Evolutionary conservation across 2,329 filamentous ascomycete species (phyloP), one percentile per base, ranked within the genome.

Genomic region (Talaromyces sp.): DNA sequence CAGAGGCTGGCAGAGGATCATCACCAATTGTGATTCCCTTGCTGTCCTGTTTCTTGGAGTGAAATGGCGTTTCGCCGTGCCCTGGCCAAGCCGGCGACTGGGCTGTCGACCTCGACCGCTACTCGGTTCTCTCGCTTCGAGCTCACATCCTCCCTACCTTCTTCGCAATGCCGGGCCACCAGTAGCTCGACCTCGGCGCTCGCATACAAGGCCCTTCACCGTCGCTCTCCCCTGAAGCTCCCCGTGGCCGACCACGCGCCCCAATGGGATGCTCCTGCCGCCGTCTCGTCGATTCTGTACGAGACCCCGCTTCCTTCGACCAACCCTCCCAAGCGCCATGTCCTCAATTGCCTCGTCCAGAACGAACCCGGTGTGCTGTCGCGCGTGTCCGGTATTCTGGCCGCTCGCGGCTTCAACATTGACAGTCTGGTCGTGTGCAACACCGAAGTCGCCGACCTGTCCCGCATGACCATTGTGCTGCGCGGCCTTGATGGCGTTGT

Each of bases 301-400:
- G 95, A 99, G 84, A 98, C 93, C 3, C 95, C 95, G 6, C 84
- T 90, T 19, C 91, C 92, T 8, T 93, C 92, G 15, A 84, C 84
- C 70, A 88, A 88, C 27, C 93, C 95, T 9, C 89, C 92, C 52
- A 98, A 96, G 81, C 89, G 93, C 59, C 95, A 99, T 79, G 86
- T 99, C 73, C 88, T 99, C 78, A 99, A 99, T 81, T 99, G 95
- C 76, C 85, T 99, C 64, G 95, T 99, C 64, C 95, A 99, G 79
- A 99, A 99, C 80, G 95, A 99, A 82, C 95, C 95, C 13, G 95
- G 95, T 80, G 95, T 99, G 61, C 83, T 99, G 62, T 98, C 93
- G 58, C 92, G 95, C 63, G 91, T 99, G 10, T 98, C 95, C 0
- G 95, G 95, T 60, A 98, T 99, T 73, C 83, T 99, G 36, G 95